Conservation (phyloP, 2,329 filamentous ascomycete species). For the Fusarium nelsonii region DNA sequence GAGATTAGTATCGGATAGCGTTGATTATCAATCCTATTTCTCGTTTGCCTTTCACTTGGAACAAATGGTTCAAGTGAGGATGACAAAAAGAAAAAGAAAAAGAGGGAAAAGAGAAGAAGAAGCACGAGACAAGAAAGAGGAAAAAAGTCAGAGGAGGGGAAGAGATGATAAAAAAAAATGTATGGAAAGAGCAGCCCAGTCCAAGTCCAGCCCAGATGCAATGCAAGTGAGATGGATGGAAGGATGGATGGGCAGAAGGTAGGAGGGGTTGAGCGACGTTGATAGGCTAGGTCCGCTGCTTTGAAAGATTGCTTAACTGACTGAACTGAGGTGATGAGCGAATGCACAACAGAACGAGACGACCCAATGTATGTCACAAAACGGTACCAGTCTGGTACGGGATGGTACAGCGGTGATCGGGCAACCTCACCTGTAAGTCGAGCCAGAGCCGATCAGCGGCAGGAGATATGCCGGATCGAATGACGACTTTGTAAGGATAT, state of each 20-base stretch:
- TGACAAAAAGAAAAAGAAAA: conserved; percentile 29
- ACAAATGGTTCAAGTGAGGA: conserved; percentile 31
- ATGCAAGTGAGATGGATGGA: conserved; percentile 39
- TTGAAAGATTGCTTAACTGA: conserved; percentile 15
- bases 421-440: conserved; percentile 8
- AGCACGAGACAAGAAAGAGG: not conserved
- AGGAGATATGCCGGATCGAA: conserved; percentile 28
- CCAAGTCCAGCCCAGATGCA: conserved; percentile 14
- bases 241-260: conserved; percentile 20
- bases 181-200: not conserved
- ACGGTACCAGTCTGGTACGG: conserved; percentile 34
- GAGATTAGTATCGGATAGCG: conserved; percentile 2
- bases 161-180: conserved; percentile 16
- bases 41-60: conserved; percentile 40
- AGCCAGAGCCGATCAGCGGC: conserved; percentile 12
- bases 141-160: conserved; percentile 13
- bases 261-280: conserved; percentile 27
- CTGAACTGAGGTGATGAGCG: conserved; percentile 6
- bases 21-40: conserved; percentile 24
- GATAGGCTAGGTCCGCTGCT: conserved; percentile 23
- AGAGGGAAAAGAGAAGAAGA: conserved; percentile 5
- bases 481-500: conserved; percentile 9
- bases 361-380: conserved; percentile 15
- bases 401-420: conserved; percentile 30
- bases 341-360: conserved; percentile 25